phyloP scores from a whole-genome alignment of 345 rosid genomes.

The Aquilaria yunnanensis region DNA sequence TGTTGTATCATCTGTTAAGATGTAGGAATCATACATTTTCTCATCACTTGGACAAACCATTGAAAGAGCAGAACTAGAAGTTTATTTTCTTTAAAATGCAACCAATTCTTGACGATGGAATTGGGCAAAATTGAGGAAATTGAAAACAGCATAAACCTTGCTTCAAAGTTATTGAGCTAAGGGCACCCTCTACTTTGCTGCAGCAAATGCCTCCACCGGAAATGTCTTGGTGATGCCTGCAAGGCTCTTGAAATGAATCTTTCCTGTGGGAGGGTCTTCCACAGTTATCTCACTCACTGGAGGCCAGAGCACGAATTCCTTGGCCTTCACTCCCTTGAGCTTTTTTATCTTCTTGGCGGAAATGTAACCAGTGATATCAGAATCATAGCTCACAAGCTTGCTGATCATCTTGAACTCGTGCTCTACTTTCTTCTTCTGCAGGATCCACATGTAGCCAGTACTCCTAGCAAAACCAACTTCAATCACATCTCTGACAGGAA shows the following conservation, averaged over 20 bases:
- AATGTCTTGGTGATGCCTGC: conserved; percentile 55
- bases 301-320: conserved; percentile 52
- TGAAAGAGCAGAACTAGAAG: background rate
- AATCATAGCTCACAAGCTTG: conserved; percentile 42
- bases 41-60: conserved; percentile 1
- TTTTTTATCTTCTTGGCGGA: conserved; percentile 35
- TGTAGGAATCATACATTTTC: background rate
- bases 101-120: background rate
- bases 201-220: conserved; percentile 46
- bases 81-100: background rate
- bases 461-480: conserved; percentile 47
- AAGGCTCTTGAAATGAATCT: conserved; percentile 51
- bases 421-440: conserved; percentile 45
- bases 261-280: conserved; percentile 39
- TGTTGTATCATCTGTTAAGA: too few species aligned
- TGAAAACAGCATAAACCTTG: background rate
- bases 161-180: background rate
- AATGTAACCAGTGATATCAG: conserved; percentile 32
- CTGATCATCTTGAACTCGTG: conserved; percentile 43
- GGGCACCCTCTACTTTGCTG: conserved; percentile 26
- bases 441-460: conserved; percentile 54
- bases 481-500: conserved; percentile 42
- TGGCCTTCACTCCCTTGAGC: conserved; percentile 57
- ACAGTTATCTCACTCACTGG: conserved; percentile 32
- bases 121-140: background rate